These are phyloP conservation scores for Castanea sativa DNA, from an alignment of 306 rosid species.

Conservation along the genomic window DNA sequence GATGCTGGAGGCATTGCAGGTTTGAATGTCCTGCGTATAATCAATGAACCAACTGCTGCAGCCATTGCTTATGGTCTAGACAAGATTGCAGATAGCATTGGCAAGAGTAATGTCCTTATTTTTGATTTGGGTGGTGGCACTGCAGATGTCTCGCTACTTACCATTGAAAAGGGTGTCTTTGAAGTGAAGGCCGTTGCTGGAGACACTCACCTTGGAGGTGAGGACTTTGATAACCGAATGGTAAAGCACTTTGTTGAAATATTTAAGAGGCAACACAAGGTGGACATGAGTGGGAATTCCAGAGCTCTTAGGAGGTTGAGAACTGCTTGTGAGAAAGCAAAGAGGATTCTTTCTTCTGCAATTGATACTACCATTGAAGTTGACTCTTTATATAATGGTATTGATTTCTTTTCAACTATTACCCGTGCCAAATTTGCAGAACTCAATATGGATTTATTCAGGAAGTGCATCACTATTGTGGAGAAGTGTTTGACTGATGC, in stretches of 20 bases:
- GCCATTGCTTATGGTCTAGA: slow-evolving; percentile 12
- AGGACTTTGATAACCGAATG: slow-evolving; percentile 34
- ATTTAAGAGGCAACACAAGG: slow-evolving; percentile 10
- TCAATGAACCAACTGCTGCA: slow-evolving; percentile 15
- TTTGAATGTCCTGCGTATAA: background rate
- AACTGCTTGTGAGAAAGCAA: slow-evolving; percentile 9
- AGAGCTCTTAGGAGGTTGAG: background rate
- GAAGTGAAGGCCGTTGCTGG: slow-evolving; percentile 27
- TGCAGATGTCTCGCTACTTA: slow-evolving; percentile 10
- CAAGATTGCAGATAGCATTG: background rate
- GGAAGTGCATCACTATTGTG: no score
- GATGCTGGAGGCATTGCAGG: background rate
- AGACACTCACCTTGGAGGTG: slow-evolving; percentile 34
- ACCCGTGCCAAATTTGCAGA: no score
- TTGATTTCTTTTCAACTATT: no score
- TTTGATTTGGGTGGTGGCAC: slow-evolving; percentile 18
- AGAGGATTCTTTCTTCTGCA: slow-evolving; percentile 7
- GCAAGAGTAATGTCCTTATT: slow-evolving; percentile 8
- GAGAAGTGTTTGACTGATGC: no score
- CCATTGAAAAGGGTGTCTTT: background rate
- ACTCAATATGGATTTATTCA: no score
- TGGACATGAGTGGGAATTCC: slow-evolving; percentile 15
- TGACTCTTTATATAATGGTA: background rate
- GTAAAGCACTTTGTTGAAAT: slow-evolving; percentile 5
- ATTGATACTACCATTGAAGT: background rate